Percentiles rank a stretch among this genome's conserved stretches.
phyloP scores from a whole-genome alignment of 2,329 filamentous ascomycete genomes.

The Ophiostoma sp. region DNA sequence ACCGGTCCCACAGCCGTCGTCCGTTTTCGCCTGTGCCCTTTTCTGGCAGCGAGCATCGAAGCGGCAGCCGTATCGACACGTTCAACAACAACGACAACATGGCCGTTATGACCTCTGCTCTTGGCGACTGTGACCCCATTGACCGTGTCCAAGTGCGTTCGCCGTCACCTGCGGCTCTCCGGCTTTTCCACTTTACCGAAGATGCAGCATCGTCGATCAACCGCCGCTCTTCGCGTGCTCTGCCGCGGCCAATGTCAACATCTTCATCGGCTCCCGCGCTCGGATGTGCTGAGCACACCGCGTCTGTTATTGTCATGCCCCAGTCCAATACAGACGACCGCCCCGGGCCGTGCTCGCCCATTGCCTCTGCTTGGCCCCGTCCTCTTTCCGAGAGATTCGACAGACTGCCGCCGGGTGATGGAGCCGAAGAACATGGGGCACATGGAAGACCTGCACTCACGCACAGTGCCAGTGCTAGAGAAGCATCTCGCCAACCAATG shows the following conservation, averaged over 20 bases:
- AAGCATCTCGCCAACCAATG: background rate
- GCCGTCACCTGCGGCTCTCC: slow-evolving; percentile 18
- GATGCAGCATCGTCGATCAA: background rate
- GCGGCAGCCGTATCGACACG: background rate
- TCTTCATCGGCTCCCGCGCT: slow-evolving; percentile 26
- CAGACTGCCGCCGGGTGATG: background rate
- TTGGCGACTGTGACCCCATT: background rate
- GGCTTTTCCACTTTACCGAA: slow-evolving; percentile 20
- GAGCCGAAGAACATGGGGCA: background rate
- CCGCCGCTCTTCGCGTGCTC: background rate
- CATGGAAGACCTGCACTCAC: background rate
- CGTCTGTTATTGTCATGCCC: background rate
- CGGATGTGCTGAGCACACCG: background rate
- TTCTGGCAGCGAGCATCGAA: background rate
- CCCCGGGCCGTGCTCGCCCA: slow-evolving; percentile 13
- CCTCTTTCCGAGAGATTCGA: slow-evolving; percentile 3
- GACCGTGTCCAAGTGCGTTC: slow-evolving; percentile 13
- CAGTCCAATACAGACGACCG: background rate
- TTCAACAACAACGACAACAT: background rate
- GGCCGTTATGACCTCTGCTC: background rate
- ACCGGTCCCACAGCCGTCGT: slow-evolving; percentile 17
- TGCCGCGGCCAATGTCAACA: slow-evolving; percentile 25
- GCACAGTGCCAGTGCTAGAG: background rate
- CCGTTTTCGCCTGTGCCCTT: slow-evolving; percentile 17
- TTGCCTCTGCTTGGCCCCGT: slow-evolving; percentile 17